Percentiles rank a stretch among this genome's conserved stretches.
Evolutionary conservation across 1,284 basidiomycete genomes (phyloP).

Genomic region (Pseudozyma sp.): DNA sequence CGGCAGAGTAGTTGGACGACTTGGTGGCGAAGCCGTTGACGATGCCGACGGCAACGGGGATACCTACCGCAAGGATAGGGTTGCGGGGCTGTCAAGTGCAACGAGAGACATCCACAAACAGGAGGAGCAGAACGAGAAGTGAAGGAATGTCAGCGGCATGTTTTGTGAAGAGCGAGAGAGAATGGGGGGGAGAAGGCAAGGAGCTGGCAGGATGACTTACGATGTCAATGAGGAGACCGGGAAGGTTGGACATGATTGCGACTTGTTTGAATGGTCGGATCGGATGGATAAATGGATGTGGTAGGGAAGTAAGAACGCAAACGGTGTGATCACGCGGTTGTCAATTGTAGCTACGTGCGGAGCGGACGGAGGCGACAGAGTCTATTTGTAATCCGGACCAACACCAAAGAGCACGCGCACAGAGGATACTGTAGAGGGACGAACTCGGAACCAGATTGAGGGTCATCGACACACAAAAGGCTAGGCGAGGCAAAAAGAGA

Average conservation of each 20-base stretch:
- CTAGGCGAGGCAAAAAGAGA: no score
- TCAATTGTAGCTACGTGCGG: neutral
- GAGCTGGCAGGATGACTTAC: constrained; percentile 17
- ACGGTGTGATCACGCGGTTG: neutral
- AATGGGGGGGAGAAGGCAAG: no score
- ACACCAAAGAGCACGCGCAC: neutral
- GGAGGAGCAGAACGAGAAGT: neutral
- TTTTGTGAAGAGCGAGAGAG: neutral
- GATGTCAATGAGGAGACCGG: constrained; percentile 53
- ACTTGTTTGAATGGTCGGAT: neutral
- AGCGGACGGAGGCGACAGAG: neutral
- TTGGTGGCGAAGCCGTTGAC: constrained; percentile 56
- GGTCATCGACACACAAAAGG: no score
- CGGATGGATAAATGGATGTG: constrained; percentile 13
- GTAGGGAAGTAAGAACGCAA: constrained; percentile 4
- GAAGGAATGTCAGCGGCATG: neutral
- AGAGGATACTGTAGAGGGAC: no score
- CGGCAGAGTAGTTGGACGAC: constrained; percentile 50
- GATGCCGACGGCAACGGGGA: constrained; percentile 56
- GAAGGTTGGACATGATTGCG: constrained; percentile 52
- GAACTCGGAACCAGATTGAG: no score
- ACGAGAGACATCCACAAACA: neutral
- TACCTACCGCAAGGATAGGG: constrained; percentile 62
- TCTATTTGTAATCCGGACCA: constrained; percentile 9
- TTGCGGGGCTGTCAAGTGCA: constrained; percentile 50